Percentiles rank a stretch among this genome's conserved stretches.
Conservation (phyloP, 2,329 filamentous ascomycete genomes). For the Phyllosticta capitalensis region DNA sequence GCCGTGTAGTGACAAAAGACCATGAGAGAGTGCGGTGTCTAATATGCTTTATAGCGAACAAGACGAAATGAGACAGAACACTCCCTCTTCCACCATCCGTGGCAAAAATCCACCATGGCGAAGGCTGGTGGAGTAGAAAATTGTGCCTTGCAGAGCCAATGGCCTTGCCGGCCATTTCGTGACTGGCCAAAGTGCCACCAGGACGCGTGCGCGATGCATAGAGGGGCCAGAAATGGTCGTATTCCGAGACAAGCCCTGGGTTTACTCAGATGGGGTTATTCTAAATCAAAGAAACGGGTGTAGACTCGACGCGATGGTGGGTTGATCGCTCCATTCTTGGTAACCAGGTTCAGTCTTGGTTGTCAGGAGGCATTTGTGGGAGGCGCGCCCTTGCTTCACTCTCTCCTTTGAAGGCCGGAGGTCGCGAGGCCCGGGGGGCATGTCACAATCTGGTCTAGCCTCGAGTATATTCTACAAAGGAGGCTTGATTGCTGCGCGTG, state of each 20-base stretch:
- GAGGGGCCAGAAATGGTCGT: constrained; percentile 3
- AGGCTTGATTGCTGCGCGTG: constrained; percentile 1
- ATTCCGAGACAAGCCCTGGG: constrained; percentile 4
- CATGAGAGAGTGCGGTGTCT: not conserved
- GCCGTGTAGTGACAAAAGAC: not conserved
- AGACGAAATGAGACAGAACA: constrained; percentile 6
- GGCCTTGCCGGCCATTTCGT: constrained; percentile 8
- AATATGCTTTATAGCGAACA: constrained; percentile 10
- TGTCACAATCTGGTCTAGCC: constrained; percentile 8
- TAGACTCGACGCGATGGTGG: not conserved
- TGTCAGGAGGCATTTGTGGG: constrained; percentile 9
- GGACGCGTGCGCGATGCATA: constrained; percentile 10
- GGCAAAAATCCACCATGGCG: not conserved
- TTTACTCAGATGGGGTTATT: constrained; percentile 2
- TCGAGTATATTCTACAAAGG: constrained; percentile 8
- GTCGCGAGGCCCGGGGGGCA: constrained; percentile 1
- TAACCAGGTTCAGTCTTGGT: constrained; percentile 9
- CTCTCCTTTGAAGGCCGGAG: constrained; percentile 1
- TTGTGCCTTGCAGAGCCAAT: constrained; percentile 28
- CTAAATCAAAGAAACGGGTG: constrained; percentile 10
- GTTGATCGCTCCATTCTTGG: constrained; percentile 7
- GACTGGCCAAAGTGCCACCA: constrained; percentile 7
- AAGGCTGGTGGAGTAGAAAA: constrained; percentile 13
- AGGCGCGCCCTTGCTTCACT: constrained; percentile 7
- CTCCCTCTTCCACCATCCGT: not conserved